Base-by-base conservation (phyloP, 1,284 basidiomycete genomes). In the Cutaneotrichosporon spelunceum region DNA sequence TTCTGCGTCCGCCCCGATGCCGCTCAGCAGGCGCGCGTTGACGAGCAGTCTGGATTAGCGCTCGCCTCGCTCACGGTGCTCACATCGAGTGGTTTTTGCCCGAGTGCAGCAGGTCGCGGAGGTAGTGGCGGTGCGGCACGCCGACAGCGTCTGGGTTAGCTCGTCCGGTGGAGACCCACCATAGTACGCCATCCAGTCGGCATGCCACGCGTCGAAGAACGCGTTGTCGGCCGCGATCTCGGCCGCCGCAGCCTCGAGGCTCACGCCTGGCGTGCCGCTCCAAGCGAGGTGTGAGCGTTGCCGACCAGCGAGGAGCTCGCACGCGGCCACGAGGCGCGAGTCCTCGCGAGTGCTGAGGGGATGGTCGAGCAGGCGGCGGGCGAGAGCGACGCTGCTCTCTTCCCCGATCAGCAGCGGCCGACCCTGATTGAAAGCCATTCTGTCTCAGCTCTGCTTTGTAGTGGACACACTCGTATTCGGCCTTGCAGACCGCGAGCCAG, bases 321-420 rank as follows among this genome's bases (percentile, higher is more conserved):
- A 88, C 1, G 90, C 91, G 4, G 91, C 90, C 19, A 94, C 90
- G 24, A 95, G 84, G 47, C 92, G 87, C 84, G 89, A 90, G 72
- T 95, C 92, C 67, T 91, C 90, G 68, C 90, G 87, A 63, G 93
- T 88, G 9, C 90, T 84, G n/a, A 93, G 81, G 16, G 92, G 92
- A 72, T 94, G 92, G 62, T 87, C 85, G 29, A 95, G 80, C 21
- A 93, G 83, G 29, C 87, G 79, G 26, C 89, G 85, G 58, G 88
- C 52, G 10, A 60, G 88, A 56, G 89, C 84, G 69, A 82, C 84
- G 63, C 93, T 90, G 55, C 89, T 89, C 69, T 93, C 90, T 65
- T 93, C 90, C 59, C 92, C 89, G 42, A 94, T 81, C 59, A 94
- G 88, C 2, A 91, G 88, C 1, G 91, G 91, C n/a, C 92, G 86